Base-by-base conservation (phyloP, 179 eudicot genomes). In the Kewa caespitosa region DNA sequence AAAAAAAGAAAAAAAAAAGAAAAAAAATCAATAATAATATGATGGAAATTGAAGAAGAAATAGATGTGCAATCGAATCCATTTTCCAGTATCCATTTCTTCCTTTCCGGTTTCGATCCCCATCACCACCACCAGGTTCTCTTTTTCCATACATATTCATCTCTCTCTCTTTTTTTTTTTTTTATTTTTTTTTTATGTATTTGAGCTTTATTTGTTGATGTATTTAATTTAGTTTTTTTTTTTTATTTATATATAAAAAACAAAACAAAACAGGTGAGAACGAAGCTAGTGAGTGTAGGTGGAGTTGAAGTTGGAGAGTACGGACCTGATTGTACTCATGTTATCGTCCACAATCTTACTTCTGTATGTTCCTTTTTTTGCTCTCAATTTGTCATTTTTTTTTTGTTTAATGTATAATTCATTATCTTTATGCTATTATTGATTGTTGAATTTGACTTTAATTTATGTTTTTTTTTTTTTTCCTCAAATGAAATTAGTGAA, bases 271-370 rank as follows among this genome's bases (percentile, higher is more conserved):
- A 94, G 98, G 82, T 85, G 34, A 84, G 88, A 23, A 67, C 62
- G 82, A 84, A 77, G 88, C 89, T 94, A 22, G 81, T 90, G 31
- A 81, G 80, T 67, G 87, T 82, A 6, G 97, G 97, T 48, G 99
- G 88, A 15, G 79, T 89, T 42, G 90, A 90, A 76, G 87, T 60
- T 36, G 85, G 86, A 7, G 79, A 82, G 31, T 90, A 87, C 69
- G 83, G 86, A 1, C 79, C 84, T 6, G 84, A 69, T 60, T 91
- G 93, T 72, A 94, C 90, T 61, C 97, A 91, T 48, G 93, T 94
- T 32, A 87, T 94, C 41, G 93, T 91, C 38, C 85, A 87, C 69
- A 84, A 89, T 39, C 73, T 86, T 76, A 73, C 80, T 18, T 82
- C 85, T 74, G 97, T 93, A 84, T 76, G n/a, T n/a, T n/a, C n/a